Conservation (phyloP, 2,329 filamentous ascomycete species). For the Diaporthe destruens region DNA sequence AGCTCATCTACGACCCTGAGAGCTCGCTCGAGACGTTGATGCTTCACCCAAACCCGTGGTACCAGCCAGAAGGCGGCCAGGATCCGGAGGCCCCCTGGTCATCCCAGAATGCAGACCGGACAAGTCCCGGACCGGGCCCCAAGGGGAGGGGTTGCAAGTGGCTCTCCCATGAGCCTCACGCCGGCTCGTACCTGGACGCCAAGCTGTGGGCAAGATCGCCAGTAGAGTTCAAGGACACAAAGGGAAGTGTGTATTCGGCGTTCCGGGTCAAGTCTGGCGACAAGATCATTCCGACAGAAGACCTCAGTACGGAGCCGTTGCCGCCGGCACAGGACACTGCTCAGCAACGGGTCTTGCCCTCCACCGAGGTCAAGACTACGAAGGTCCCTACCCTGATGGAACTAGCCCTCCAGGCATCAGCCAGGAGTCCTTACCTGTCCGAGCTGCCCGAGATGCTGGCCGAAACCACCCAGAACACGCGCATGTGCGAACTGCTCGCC, state of each 20-base stretch:
- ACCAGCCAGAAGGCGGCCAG: slow-evolving; percentile 48
- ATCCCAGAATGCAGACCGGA: slow-evolving; percentile 30
- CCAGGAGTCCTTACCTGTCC: slow-evolving; percentile 56
- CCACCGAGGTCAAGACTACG: slow-evolving; percentile 23
- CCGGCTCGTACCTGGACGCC: slow-evolving; percentile 15
- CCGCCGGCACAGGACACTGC: slow-evolving; percentile 10
- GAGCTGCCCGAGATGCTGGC: slow-evolving; percentile 57
- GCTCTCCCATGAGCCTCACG: slow-evolving; percentile 16
- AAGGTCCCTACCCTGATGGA: slow-evolving; percentile 65
- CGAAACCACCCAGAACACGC: slow-evolving; percentile 54
- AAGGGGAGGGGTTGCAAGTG: slow-evolving; percentile 35
- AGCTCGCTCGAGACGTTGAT: slow-evolving; percentile 63
- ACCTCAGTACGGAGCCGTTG: slow-evolving; percentile 17
- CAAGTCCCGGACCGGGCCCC: slow-evolving; percentile 16
- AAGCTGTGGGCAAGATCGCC: slow-evolving; percentile 45
- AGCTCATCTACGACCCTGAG: slow-evolving; percentile 61
- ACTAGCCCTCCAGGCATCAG: slow-evolving; percentile 61
- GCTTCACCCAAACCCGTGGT: slow-evolving; percentile 74
- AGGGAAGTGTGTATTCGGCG: slow-evolving; percentile 43
- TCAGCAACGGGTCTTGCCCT: slow-evolving; percentile 7
- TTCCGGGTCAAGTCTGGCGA: slow-evolving; percentile 44
- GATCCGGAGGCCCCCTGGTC: slow-evolving; percentile 40
- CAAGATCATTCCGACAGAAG: slow-evolving; percentile 40
- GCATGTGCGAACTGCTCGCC: slow-evolving; percentile 57
- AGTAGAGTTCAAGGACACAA: slow-evolving; percentile 49